Evolutionary conservation across 306 rosid genomes (phyloP), one percentile per base, ranked within the genome.

Genomic region (Castanea sativa): DNA sequence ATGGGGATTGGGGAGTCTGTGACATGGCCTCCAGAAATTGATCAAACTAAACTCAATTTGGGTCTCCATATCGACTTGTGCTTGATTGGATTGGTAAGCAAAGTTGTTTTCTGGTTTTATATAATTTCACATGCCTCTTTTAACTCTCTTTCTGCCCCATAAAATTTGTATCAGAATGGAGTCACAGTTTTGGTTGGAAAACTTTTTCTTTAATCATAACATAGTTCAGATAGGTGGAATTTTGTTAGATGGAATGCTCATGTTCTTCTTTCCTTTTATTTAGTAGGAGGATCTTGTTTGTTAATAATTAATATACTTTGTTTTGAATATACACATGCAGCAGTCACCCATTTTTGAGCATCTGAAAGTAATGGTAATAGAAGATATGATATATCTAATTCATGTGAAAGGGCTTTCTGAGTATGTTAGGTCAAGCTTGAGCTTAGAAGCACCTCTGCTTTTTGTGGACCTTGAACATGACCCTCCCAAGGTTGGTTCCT

Each of bases 381-480:
- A 89, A 58, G 96, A 92, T n/a, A 94, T 94, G 98, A 88, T 94
- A 64, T 94, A 94, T 89, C 76, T 94, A 76, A 72, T 90, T 41
- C 94, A 94, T 69, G 29, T 82, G 1, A 82, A 74, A 41, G 96
- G 83, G 69, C 79, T 94, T 14, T 83, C 86, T 35, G 83, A 86
- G 27, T 80, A 84, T 80, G 84, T 85, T 57, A 73, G 73, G 20
- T 89, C 89, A 53, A 85, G 83, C 79, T 80, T 94, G 75, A 76
- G 81, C 82, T 84, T 90, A n/a, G 85, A 88, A 76, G 23, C 18
- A 18, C 76, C 76, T 20, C 86, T 94, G 59, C 76, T 80, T 80
- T 90, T 92, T 79, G 98, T 92, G 64, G 98, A 94, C 84, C 89
- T 94, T 63, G 87, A 90, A 73, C 87, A 83, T 1, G 97, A 94